phyloP scores from a whole-genome alignment of 352 stramenopile species.

The Aphanomyces cochlioides region DNA sequence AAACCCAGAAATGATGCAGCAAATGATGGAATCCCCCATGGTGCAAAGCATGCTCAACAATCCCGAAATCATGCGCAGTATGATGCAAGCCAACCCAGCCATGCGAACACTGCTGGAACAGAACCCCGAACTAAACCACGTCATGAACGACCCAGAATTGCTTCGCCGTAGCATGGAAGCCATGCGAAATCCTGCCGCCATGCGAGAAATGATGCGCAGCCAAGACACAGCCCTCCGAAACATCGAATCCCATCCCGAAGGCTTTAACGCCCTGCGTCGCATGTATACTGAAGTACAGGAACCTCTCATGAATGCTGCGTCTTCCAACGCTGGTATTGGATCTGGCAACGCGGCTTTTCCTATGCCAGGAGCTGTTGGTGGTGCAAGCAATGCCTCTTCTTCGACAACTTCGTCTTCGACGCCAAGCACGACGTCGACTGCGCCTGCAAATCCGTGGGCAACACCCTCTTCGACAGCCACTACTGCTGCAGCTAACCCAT shows the following conservation, averaged over 20 bases:
- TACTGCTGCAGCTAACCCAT: conserved; percentile 54
- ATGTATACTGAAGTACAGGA: conserved; percentile 95
- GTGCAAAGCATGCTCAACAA: conserved; percentile 94
- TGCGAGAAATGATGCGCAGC: conserved; percentile 96
- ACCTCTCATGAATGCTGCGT: conserved; percentile 91
- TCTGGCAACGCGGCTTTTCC: conserved; percentile 65
- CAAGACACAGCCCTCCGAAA: conserved; percentile 97
- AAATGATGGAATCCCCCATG: conserved; percentile 88
- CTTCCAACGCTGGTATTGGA: conserved; percentile 42
- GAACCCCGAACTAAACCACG: conserved; percentile 94
- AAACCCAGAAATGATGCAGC: conserved; percentile 83
- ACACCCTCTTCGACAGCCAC: conserved; percentile 10
- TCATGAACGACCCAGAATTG: conserved; percentile 94
- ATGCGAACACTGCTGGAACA: conserved; percentile 93
- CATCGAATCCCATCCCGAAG: conserved; percentile 96
- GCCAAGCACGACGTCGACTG: conserved; percentile 31
- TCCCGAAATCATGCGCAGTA: conserved; percentile 92
- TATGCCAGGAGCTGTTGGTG: conserved; percentile 75
- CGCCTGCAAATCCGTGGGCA: conserved; percentile 61
- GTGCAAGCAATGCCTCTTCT: conserved; percentile 23
- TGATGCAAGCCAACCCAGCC: conserved; percentile 95
- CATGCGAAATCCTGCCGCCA: conserved; percentile 94
- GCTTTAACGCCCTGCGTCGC: conserved; percentile 94
- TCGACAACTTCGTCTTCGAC: conserved; percentile 34
- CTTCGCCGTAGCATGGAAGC: conserved; percentile 95